phyloP scores from a whole-genome alignment of 176 grass and related monocot genomes.

The Aegilops speltoides region DNA sequence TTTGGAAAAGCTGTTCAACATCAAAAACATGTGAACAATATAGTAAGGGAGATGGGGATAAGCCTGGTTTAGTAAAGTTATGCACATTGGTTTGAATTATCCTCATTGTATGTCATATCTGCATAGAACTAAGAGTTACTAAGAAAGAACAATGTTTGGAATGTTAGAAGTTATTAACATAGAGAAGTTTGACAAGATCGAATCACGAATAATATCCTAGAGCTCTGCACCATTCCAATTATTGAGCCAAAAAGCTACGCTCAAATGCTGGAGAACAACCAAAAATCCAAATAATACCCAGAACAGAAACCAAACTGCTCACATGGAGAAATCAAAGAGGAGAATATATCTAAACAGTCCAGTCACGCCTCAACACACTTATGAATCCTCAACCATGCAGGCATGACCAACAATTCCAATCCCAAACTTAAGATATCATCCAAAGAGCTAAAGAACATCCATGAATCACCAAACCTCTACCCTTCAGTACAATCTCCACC shows the following conservation, averaged over 20 bases:
- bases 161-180: no score
- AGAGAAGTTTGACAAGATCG: neutral
- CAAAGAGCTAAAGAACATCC: neutral
- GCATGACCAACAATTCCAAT: constrained; percentile 3
- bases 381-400: neutral
- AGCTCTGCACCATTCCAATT: neutral
- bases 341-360: no score
- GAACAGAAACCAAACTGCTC: neutral
- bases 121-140: no score
- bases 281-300: no score
- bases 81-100: neutral
- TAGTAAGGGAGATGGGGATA: neutral
- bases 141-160: no score
- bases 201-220: neutral
- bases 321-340: neutral
- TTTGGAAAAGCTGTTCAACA: neutral
- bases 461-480: constrained; percentile 4
- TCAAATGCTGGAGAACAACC: no score
- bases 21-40: neutral
- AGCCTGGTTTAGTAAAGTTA: neutral
- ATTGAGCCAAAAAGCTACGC: neutral
- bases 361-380: neutral
- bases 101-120: no score
- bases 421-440: neutral
- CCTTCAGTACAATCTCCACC: neutral